Conservation (phyloP, 768 basidiomycete species). For the Podaxis carcinomalis region DNA sequence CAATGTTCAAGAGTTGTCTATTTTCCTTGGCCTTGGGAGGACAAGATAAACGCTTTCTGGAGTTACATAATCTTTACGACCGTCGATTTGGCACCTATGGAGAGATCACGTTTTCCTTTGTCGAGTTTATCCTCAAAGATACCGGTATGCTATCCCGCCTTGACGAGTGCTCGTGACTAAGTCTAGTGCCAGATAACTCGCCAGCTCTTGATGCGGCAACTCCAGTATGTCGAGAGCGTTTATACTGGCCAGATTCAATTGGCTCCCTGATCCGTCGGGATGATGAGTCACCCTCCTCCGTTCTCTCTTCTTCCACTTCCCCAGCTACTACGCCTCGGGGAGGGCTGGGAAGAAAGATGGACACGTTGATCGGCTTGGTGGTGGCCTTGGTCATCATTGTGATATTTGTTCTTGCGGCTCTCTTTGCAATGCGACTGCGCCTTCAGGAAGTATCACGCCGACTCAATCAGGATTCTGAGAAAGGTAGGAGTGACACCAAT, state of each 20-base stretch:
- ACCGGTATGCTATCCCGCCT: background rate
- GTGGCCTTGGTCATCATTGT: background rate
- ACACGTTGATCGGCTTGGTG: background rate
- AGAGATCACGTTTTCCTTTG: background rate
- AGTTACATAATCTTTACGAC: conserved; percentile 6
- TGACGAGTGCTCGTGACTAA: background rate
- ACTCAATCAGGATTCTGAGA: background rate
- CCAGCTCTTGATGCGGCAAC: background rate
- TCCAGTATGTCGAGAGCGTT: background rate
- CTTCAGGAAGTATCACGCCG: background rate
- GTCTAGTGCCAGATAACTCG: background rate
- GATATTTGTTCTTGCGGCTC: background rate
- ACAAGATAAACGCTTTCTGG: background rate
- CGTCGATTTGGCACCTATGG: background rate
- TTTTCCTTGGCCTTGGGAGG: background rate
- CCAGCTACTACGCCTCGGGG: background rate
- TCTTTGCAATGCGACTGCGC: background rate
- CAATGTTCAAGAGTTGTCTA: background rate
- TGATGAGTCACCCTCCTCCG: background rate
- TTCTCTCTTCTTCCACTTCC: background rate
- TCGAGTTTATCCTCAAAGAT: background rate
- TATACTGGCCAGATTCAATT: background rate
- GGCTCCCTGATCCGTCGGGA: background rate
- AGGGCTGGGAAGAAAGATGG: background rate
- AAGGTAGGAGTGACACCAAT: too few relatives aligned